Base-by-base conservation (phyloP, 345 rosid species). In the Excoecaria cochinchinensis region DNA sequence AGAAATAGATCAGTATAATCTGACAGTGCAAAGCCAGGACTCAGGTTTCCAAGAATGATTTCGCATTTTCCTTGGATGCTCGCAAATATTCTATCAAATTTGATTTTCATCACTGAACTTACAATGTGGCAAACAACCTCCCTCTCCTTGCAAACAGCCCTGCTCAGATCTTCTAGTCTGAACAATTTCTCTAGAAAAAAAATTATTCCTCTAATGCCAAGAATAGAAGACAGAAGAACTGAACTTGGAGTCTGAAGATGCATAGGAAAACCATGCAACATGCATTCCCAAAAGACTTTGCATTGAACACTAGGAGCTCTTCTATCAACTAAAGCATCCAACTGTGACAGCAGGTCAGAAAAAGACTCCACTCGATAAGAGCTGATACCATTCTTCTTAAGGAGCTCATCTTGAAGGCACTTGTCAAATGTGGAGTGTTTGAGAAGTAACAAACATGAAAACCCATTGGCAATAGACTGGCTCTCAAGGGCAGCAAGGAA, bases 191-290 rank as follows among this genome's bases (percentile, higher is more conserved):
- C 87, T 69, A 95, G 67, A 73, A 88, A 78, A 73, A 66, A 79
- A 80, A 93, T 74, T 40, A 95, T 87, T 69, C 83, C 83, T 78
- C 90, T 87, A 82, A 95, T 87, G 80, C 86, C 87, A 74, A 89
- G 82, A 80, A 83, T 72, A 76, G 97, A 85, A 79, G 99, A 91
- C 80, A 95, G 87, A 79, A 91, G 86, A 77, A 84, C 72, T 70
- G 88, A 90, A 79, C 97, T 90, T 56, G 90, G 77, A 70, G 83
- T 74, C 71, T 76, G 88, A 80, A 84, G 86, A 82, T 86, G 83
- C 81, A 82, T 82, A 21, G 99, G 98, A 80, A 88, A 88, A 77
- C 99, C 99, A 88, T 93, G 97, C 83, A 91, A 74, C 86, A 89
- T 86, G 74, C 87, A 88, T 79, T 89, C 96, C 92, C 91, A 89